Evolutionary conservation across 192 early-diverging fungal species (phyloP).

Genomic region (Rhizophagus sp.): DNA sequence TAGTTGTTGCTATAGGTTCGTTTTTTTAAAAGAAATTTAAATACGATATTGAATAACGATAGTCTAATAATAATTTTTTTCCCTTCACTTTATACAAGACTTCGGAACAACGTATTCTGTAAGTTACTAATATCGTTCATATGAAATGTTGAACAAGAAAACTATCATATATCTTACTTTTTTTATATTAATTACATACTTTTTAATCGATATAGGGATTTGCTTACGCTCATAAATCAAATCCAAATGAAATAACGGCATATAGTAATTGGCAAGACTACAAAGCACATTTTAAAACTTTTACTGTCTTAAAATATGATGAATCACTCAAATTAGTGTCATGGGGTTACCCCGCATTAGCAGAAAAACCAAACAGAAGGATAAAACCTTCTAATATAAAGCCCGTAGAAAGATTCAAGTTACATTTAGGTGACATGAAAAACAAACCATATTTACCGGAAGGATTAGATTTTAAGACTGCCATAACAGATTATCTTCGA

Average conservation of each 20-base stretch:
- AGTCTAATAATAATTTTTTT: too few species aligned
- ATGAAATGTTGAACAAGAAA: too few species aligned
- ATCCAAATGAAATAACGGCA: not conserved
- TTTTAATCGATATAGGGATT: not conserved
- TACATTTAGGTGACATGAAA: slow-evolving; percentile 4
- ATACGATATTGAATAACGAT: too few species aligned
- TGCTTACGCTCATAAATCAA: not conserved
- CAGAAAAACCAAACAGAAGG: not conserved
- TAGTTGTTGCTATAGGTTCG: not conserved
- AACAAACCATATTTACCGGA: not conserved
- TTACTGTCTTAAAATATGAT: slow-evolving; percentile 10
- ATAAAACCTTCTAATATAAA: not conserved
- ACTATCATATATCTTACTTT: too few species aligned
- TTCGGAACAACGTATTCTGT: slow-evolving; percentile 12
- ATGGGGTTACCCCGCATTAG: slow-evolving; percentile 7
- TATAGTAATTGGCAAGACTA: not conserved
- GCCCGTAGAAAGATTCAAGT: slow-evolving; percentile 12
- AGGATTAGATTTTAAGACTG: not conserved
- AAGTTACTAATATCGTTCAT: not conserved
- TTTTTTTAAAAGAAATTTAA: not conserved
- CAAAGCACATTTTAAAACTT: not conserved
- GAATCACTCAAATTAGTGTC: not conserved
- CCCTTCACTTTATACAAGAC: not conserved
- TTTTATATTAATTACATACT: not conserved
- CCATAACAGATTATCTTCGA: slow-evolving; percentile 14